Conservation (phyloP, 805 yeast species). For the Kluyveromyces siamensis region DNA sequence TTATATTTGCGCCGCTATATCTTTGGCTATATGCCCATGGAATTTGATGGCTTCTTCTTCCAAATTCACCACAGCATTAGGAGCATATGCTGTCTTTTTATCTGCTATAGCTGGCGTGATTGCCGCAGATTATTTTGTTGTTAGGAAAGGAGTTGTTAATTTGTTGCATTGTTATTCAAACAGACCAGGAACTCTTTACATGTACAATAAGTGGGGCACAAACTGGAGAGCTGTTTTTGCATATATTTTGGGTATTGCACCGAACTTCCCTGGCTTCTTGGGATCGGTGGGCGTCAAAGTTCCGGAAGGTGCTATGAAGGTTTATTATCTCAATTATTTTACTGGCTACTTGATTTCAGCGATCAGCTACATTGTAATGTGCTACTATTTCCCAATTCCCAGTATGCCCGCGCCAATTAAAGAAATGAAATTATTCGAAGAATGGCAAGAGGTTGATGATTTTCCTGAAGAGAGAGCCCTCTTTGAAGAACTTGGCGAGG, state of each 20-base stretch:
- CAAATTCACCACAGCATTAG: slow-evolving; percentile 62
- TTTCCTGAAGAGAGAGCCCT: slow-evolving; percentile 34
- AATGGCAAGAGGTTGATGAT: slow-evolving; percentile 54
- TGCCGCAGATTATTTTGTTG: slow-evolving; percentile 46
- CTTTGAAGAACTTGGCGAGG: slow-evolving; percentile 6
- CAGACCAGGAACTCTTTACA: slow-evolving; percentile 28
- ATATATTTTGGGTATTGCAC: slow-evolving; percentile 33
- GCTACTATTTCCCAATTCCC: slow-evolving; percentile 42
- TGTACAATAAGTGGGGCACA: slow-evolving; percentile 52
- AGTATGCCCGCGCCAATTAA: slow-evolving; percentile 33
- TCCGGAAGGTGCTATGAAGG: slow-evolving; percentile 67
- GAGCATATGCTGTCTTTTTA: slow-evolving; percentile 71
- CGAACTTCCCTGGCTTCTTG: slow-evolving; percentile 33
- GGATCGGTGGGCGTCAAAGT: slow-evolving; percentile 59
- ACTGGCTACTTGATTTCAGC: slow-evolving; percentile 61
- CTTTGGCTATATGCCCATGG: slow-evolving; percentile 73
- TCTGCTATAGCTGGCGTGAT: slow-evolving; percentile 73
- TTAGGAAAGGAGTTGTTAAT: slow-evolving; percentile 58
- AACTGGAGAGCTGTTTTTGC: slow-evolving; percentile 78
- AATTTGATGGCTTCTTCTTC: slow-evolving; percentile 53
- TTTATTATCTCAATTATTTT: slow-evolving; percentile 68
- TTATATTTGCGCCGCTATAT: slow-evolving; percentile 57
- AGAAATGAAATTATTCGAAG: slow-evolving; percentile 43
- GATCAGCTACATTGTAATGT: slow-evolving; percentile 43
- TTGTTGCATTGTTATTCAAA: slow-evolving; percentile 53